Conservation (phyloP, 208 protist genomes). For the Strigomonas culicis region DNA sequence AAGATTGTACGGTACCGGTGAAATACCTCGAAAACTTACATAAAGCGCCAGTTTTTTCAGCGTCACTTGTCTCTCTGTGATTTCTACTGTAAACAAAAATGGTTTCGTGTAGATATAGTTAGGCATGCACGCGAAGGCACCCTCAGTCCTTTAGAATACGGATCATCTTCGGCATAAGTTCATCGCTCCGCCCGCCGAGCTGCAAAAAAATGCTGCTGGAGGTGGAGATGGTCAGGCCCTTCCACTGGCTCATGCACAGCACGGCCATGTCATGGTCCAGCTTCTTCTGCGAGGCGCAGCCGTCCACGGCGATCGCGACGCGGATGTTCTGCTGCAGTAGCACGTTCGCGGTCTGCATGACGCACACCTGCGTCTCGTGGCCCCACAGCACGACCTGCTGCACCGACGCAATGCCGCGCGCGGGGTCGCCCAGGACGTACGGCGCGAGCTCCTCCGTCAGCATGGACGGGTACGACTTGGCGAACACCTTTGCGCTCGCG, state of each 20-base stretch:
- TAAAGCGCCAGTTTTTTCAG: too few species aligned
- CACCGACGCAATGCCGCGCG: constrained; percentile 35
- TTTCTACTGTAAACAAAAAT: too few species aligned
- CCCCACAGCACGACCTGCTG: constrained; percentile 73
- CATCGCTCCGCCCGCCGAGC: constrained; percentile 26
- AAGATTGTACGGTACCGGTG: neutral
- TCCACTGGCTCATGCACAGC: constrained; percentile 34
- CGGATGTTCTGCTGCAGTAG: constrained; percentile 48
- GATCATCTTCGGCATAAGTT: constrained; percentile 24
- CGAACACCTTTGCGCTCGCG: constrained; percentile 21
- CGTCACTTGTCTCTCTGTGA: too few species aligned
- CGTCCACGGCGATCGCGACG: constrained; percentile 54
- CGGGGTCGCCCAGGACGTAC: constrained; percentile 29
- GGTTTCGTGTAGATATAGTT: too few species aligned
- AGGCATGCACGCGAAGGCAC: too few species aligned
- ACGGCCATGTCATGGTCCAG: constrained; percentile 31
- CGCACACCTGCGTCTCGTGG: constrained; percentile 67
- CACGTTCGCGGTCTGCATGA: constrained; percentile 57
- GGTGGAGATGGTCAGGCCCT: constrained; percentile 31
- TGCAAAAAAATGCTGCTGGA: constrained; percentile 25
- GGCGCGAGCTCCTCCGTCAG: constrained; percentile 28
- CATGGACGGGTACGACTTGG: constrained; percentile 54
- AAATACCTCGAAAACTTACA: too few species aligned
- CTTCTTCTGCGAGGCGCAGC: constrained; percentile 26
- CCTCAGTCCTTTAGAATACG: constrained; percentile 12